Percentiles rank a stretch among this genome's conserved stretches.
These are phyloP conservation scores for Eleusine coracana DNA, from an alignment of 176 grass and related monocot species.

Conservation along the genomic window DNA sequence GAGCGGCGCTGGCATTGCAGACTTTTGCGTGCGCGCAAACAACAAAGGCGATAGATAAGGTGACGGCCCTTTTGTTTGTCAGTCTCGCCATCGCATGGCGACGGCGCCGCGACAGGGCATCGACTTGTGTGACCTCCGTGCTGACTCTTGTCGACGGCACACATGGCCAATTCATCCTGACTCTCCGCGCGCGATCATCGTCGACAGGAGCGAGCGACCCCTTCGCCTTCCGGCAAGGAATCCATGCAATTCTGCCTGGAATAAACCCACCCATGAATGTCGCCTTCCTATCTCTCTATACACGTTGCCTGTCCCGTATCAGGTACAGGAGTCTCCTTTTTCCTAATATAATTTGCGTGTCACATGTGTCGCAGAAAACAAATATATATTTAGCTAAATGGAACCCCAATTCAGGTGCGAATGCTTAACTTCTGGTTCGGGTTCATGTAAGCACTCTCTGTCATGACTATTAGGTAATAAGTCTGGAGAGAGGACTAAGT, in stretches of 20 bases:
- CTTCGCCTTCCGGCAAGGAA: not conserved
- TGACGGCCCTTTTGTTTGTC: not conserved
- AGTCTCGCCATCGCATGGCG: not conserved
- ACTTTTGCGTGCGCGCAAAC: not conserved
- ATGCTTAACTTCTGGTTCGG: no score
- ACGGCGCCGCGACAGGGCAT: not conserved
- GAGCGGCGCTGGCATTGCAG: not conserved
- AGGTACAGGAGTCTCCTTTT: not conserved
- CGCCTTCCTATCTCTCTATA: not conserved
- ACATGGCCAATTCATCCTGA: no score
- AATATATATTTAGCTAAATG: no score
- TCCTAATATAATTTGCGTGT: no score
- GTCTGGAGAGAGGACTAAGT: no score
- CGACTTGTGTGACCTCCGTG: not conserved
- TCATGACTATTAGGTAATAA: no score
- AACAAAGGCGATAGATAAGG: conserved; percentile 5
- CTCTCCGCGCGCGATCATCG: no score
- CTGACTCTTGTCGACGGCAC: no score
- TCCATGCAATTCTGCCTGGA: not conserved
- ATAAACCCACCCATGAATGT: not conserved
- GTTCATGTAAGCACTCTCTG: no score
- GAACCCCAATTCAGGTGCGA: no score
- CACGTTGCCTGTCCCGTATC: not conserved
- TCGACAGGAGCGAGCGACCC: not conserved
- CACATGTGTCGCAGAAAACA: no score